Base-by-base conservation (phyloP, 345 rosid species). In the Populus ilicifolia region DNA sequence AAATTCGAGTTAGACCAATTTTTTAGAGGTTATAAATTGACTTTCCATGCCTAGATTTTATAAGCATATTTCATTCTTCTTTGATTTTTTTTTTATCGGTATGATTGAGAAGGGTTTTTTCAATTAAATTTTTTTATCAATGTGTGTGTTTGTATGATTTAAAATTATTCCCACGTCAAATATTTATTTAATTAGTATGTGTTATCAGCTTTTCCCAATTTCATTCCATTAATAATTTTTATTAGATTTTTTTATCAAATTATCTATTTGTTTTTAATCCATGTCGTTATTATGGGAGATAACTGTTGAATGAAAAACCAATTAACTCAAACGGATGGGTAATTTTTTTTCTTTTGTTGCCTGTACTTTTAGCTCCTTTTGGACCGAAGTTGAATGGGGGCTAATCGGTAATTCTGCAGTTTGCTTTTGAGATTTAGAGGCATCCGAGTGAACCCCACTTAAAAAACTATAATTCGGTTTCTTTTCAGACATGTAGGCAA, bases 401-500 rank as follows among this genome's bases (percentile, higher is more conserved):
- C 11, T 16, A 16, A 63, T 62, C 64, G n/a, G 82, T 74, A 56
- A 82, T 25, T 73, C 4, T 0, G 0, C 0, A 4, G 4, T 21
- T 7, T 11, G 44, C 74, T 75, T 75, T 80, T 29, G 7, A 44
- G 30, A 63, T 33, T 69, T 29, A 1, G 50, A 13, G 72, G 66
- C 35, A 36, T n/a, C 27, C 41, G 2, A 8, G 36, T 21, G 39
- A 64, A 29, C 50, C 81, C 81, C 79, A 77, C 81, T 3, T 33
- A 16, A 74, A 48, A 50, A 65, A 2, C 11, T 16, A 21, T 2
- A 17, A 35, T 44, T n/a, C 48, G 48, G 76, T 44, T 69, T 59
- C 50, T 64, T 80, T 82, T 77, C 81, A 67, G 83, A 75, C 67
- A 21, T 3, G 80, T 71, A 44, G 74, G 80, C 23, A 72, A 78